phyloP scores from a whole-genome alignment of 1,139 yeast species.

The Hyphopichia khmerensis region DNA sequence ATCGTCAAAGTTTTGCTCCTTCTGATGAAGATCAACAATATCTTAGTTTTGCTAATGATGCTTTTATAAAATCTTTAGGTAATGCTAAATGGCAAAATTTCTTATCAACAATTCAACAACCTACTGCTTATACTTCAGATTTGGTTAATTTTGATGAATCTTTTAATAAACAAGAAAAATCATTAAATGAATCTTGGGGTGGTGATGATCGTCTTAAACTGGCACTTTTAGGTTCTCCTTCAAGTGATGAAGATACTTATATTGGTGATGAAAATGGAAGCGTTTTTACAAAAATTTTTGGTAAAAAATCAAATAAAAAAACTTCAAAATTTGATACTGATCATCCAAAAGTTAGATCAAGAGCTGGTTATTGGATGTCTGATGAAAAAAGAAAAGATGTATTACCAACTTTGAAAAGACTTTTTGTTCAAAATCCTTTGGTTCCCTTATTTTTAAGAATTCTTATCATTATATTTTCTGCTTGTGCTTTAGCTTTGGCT shows the following conservation, averaged over 20 bases:
- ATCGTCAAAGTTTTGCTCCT: constrained; percentile 2
- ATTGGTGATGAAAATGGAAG: constrained; percentile 16
- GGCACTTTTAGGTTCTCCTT: constrained; percentile 47
- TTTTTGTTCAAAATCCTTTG: constrained; percentile 73
- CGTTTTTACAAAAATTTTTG: constrained; percentile 8
- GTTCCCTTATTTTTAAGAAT: constrained; percentile 77
- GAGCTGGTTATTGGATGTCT: constrained; percentile 69
- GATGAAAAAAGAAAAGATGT: constrained; percentile 63
- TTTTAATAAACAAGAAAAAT: constrained; percentile 15
- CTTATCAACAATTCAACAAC: constrained; percentile 34
- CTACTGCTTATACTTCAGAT: constrained; percentile 34
- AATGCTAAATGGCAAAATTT: constrained; percentile 38
- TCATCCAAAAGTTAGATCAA: constrained; percentile 43
- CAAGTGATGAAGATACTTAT: constrained; percentile 28
- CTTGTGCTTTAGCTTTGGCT: constrained; percentile 67
- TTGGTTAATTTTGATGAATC: constrained; percentile 22
- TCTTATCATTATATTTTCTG: constrained; percentile 60
- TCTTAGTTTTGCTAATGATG: constrained; percentile 37
- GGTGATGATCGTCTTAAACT: constrained; percentile 63
- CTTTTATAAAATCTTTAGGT: constrained; percentile 36
- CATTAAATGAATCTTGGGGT: constrained; percentile 56
- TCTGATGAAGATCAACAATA: constrained; percentile 31
- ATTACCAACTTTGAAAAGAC: constrained; percentile 57
- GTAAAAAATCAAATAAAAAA: constrained; percentile 6
- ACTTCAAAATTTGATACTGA: constrained; percentile 14